These are phyloP conservation scores for Fusarium denticulatum DNA, from an alignment of 2,329 filamentous ascomycete species.

Conservation along the genomic window DNA sequence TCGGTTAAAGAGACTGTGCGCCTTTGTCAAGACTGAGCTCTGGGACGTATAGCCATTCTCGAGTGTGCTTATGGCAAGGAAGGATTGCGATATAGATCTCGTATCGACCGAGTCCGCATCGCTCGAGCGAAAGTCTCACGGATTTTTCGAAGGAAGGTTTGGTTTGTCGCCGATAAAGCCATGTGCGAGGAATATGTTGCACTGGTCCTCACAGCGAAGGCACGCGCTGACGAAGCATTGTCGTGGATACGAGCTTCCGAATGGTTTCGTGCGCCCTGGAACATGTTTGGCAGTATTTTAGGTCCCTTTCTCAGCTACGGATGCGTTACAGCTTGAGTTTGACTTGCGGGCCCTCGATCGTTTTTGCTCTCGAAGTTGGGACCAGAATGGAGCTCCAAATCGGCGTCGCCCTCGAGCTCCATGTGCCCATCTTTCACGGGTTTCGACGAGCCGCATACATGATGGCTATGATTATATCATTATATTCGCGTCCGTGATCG, in stretches of 20 bases:
- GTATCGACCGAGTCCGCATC: not conserved
- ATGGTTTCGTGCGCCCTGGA: not conserved
- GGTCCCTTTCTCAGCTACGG: not conserved
- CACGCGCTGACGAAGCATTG: accelerated
- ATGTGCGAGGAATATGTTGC: not conserved
- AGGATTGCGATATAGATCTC: no score
- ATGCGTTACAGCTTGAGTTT: no score
- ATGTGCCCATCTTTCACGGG: not conserved
- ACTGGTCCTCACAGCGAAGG: not conserved
- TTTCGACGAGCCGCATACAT: accelerated
- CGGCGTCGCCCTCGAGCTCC: not conserved
- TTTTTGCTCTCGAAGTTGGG: not conserved
- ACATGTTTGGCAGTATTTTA: not conserved
- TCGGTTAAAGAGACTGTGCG: not conserved
- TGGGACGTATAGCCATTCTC: no score
- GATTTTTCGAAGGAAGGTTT: not conserved
- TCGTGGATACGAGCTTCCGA: not conserved
- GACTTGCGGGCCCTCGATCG: not conserved
- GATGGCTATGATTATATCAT: not conserved
- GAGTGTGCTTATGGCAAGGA: not conserved
- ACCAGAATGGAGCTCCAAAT: accelerated
- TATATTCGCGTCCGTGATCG: accelerated
- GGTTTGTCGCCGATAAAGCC: no score
- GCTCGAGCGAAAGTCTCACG: not conserved
- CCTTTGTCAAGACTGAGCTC: not conserved